Conservation (phyloP, 495 filamentous ascomycete species). For the Aspergillus haitiensis region DNA sequence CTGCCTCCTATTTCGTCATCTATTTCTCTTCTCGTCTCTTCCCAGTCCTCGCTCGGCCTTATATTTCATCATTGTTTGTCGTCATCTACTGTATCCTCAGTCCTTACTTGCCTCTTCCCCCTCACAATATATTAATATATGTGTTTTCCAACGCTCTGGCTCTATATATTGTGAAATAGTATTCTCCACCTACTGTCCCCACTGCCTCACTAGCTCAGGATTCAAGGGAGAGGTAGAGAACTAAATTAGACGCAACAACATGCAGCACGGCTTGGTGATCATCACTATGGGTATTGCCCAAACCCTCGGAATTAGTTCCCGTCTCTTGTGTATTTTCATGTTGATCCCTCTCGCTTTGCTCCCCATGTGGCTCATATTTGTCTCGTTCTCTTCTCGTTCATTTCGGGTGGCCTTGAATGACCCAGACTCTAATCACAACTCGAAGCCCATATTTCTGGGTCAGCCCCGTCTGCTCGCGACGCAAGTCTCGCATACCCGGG, state of each 20-base stretch:
- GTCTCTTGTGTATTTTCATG: background rate
- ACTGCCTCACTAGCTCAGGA: too few species aligned
- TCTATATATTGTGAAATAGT: too few species aligned
- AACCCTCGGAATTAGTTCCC: background rate
- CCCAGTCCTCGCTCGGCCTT: background rate
- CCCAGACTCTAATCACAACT: background rate
- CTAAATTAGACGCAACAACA: background rate
- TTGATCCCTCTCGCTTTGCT: background rate
- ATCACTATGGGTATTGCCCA: constrained; percentile 12
- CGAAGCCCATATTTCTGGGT: background rate
- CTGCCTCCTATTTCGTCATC: background rate
- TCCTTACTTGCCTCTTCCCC: too few species aligned
- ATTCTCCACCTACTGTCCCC: too few species aligned
- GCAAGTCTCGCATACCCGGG: constrained; percentile 12
- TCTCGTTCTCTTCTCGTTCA: constrained; percentile 5
- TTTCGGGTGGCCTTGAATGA: background rate
- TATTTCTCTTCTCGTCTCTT: background rate
- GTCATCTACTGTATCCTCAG: too few species aligned
- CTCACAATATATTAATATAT: too few species aligned
- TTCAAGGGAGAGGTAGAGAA: background rate
- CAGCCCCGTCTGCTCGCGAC: constrained; percentile 10
- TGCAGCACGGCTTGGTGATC: constrained; percentile 7
- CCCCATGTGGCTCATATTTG: constrained; percentile 2
- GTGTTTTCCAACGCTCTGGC: too few species aligned
- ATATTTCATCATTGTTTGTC: background rate